Base-by-base conservation (phyloP, 768 basidiomycete genomes). In the Paxillus rubicundulus region DNA sequence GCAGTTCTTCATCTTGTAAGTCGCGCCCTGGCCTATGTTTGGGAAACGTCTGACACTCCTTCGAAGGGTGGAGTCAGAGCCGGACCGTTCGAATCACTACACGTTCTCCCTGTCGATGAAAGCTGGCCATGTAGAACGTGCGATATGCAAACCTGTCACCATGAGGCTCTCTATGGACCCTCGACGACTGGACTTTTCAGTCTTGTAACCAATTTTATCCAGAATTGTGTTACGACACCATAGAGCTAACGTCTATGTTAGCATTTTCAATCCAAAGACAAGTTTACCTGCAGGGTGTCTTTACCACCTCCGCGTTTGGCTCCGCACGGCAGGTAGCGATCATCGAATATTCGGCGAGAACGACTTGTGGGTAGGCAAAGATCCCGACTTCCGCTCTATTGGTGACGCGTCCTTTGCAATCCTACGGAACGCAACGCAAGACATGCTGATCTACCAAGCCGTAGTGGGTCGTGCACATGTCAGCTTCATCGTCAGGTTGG, bases 261-360 rank as follows among this genome's bases (percentile, higher is more conserved):
- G 84, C 57, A 67, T 77, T 7, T 85, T 84, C 61, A 82, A 82
- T 10, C 84, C 84, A n/a, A 81, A 80, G 63, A 59, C 74, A 18
- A 75, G 74, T 41, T 65, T 83, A 2, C 84, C 85, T 0, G 67
- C 68, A n/a, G 81, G 77, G 0, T 79, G 76, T 49, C 63, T 85
- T 3, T 81, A 73, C 68, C 77, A 79, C 14, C 68, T 86, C 18
- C 82, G 86, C 0, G 80, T 86, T 17, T 87, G 86, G 85, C 70
- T 87, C 40, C 75, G 81, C 13, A 75, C 75, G 5, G 77, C 77
- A 30, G 75, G 72, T n/a, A 67, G 82, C 34, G 82, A 86, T 50
- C 86, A 85, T 54, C 77, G 83, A 33, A 50, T 87, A 40, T 87
- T 87, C 58, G 76, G 77, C 33, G 81, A 82, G 17, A 82, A 84